Base-by-base conservation (phyloP, 768 basidiomycete genomes). In the Lenzites betulinus region DNA sequence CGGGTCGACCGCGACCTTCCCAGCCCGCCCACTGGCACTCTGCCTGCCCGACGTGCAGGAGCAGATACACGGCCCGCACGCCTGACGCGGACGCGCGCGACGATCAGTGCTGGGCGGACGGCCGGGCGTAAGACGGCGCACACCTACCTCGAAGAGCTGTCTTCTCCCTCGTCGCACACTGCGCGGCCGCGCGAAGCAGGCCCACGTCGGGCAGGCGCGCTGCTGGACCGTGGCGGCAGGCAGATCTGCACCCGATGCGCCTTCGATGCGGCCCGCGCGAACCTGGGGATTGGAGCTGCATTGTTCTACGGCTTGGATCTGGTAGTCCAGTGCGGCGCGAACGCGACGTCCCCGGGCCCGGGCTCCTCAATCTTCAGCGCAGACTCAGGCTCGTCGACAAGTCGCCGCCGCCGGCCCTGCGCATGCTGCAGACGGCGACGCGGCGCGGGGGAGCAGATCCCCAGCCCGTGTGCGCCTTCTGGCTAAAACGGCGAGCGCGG, bases 211-310 rank as follows among this genome's bases (percentile, higher is more conserved):
- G 26, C 47, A 33, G 47, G 47, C 16, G 47, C 51, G 35, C 51
- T 20, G 49, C 12, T 23, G 36, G 8, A 20, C 7, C 44, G 35
- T 51, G 18, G 18, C n/a, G 9, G 26, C 11, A 26, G 18, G 44
- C 44, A 55, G 20, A 51, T 47, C 42, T 7, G 13, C 44, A 26
- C 48, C 38, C 38, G 47, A 30, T 48, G 35, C 48, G 16, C 18
- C 39, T 39, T 38, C 22, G 13, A 22, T 20, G 20, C 56, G 39
- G 56, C 13, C 56, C 56, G 56, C 48, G 36, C 33, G 48, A 58
- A 42, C 49, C 56, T 42, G 48, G 48, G 28, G 48, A 4, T 33
- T 11, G 39, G 7, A 25, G n/a, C 33, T n/a, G n/a, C n/a, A n/a
- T n/a, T n/a, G n/a, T n/a, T n/a, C n/a, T n/a, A n/a, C n/a, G n/a